A percentile compares a stretch with the other conserved stretches of the same genome.
Conservation (phyloP, 2,329 filamentous ascomycete species). For the Fusarium sp. region DNA sequence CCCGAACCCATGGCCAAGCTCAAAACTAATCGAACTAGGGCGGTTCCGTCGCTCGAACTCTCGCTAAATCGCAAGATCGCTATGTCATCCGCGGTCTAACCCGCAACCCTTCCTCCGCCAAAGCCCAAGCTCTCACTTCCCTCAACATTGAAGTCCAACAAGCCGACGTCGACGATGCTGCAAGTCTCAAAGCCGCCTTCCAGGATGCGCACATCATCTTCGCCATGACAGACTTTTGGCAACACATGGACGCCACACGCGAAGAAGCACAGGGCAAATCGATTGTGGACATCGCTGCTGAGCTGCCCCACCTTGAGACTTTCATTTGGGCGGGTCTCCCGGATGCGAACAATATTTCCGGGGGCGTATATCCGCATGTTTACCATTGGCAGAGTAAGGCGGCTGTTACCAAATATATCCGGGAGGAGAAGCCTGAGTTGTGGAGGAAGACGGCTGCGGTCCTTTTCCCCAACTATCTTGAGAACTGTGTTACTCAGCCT, state of each 20-base stretch:
- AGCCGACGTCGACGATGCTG: not conserved
- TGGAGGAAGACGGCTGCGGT: slow-evolving; percentile 6
- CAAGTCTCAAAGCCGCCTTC: not conserved
- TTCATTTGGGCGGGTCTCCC: slow-evolving; percentile 11
- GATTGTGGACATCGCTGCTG: slow-evolving; percentile 3
- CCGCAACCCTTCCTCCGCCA: not conserved
- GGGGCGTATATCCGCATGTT: not conserved
- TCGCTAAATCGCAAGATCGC: not conserved
- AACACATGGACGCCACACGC: slow-evolving; percentile 1
- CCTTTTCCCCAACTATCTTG: slow-evolving; percentile 12
- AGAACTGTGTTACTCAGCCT: slow-evolving; percentile 3
- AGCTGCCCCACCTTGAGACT: not conserved
- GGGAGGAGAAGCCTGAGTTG: not conserved
- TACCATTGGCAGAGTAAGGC: slow-evolving; percentile 20
- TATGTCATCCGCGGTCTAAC: not conserved
- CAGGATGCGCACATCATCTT: not conserved
- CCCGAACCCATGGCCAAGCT: too few species aligned
- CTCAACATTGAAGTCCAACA: not conserved
- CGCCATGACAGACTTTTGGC: slow-evolving; percentile 18
- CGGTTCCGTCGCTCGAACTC: not conserved
- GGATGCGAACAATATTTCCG: not conserved
- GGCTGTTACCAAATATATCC: not conserved
- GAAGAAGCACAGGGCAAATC: slow-evolving; percentile 3
- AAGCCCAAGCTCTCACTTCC: not conserved
- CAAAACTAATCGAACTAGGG: not conserved